These are phyloP conservation scores for Grosmannia penicillata DNA, from an alignment of 2,329 filamentous ascomycete genomes.

Conservation along the genomic window DNA sequence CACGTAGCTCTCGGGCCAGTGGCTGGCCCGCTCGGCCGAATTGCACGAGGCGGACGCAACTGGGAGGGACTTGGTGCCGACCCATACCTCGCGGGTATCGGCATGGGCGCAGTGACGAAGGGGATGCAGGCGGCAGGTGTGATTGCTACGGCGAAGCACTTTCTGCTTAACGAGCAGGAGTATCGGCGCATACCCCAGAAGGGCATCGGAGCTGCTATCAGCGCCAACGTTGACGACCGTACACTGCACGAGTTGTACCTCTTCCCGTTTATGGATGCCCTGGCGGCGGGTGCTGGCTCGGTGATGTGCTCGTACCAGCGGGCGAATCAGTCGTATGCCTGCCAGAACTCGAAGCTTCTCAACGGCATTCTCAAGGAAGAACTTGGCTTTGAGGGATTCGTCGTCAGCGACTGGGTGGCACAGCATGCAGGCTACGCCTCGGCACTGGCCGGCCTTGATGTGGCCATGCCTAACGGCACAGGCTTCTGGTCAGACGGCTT, in stretches of 20 bases:
- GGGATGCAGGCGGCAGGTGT: conserved; percentile 36
- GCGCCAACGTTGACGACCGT: conserved; percentile 12
- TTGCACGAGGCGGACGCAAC: conserved; percentile 43
- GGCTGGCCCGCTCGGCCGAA: conserved; percentile 45
- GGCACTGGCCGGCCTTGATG: conserved; percentile 49
- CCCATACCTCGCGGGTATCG: conserved; percentile 17
- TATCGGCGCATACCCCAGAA: no score
- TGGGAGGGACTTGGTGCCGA: conserved; percentile 37
- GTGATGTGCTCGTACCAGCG: conserved; percentile 77
- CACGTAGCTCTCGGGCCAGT: conserved; percentile 50
- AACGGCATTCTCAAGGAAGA: conserved; percentile 61
- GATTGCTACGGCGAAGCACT: conserved; percentile 61
- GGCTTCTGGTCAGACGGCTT: conserved; percentile 55
- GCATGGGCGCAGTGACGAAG: conserved; percentile 14
- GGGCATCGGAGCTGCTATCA: no score
- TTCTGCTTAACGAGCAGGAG: conserved; percentile 46
- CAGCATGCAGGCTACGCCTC: conserved; percentile 45
- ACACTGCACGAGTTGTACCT: conserved; percentile 15
- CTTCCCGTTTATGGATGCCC: conserved; percentile 55
- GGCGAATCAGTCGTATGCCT: conserved; percentile 51
- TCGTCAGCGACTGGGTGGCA: conserved; percentile 56
- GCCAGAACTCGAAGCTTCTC: conserved; percentile 52
- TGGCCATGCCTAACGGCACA: conserved; percentile 52
- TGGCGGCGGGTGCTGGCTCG: conserved; percentile 61
- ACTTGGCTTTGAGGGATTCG: conserved; percentile 55